Evolutionary conservation across 176 grass and related monocot species (phyloP), one percentile per base, ranked within the genome.

Genomic region (Rhynchospora pubera): DNA sequence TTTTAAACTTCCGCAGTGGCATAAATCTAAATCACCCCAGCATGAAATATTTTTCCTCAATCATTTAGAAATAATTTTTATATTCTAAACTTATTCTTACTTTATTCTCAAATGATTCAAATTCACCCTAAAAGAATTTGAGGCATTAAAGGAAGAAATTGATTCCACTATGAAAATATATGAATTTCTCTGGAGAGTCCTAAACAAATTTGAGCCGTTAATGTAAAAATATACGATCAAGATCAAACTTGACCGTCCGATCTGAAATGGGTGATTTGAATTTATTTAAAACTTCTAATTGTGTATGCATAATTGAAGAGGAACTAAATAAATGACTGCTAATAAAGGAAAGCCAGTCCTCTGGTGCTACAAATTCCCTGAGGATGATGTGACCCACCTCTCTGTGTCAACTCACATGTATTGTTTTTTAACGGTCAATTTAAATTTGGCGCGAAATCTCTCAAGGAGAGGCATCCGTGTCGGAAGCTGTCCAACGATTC

Each of bases 381-480:
- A 19, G 3, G 8, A 74, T 5, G 47, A 10, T n/a, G 18, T 10
- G 30, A 3, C 15, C 51, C 28, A 44, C 2, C 15, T 39, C 30
- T 28, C 79, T 81, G n/a, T 45, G 14, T 60, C 18, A 48, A 62
- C 22, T 62, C 79, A 81, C 57, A 56, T 81, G 79, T 12, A 24
- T 64, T 65, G 55, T 43, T 43, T 52, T 65, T 81, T 14, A 81
- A 81, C 79, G 79, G 79, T 81, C 79, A 50, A 63, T 19, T 43
- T 6, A 2, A 52, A 65, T 47, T 65, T 81, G 79, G 79, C 79
- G 79, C 79, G 43, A 81, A 28, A 28, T 28, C 26, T 28, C 26
- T 28, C 26, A n/a, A n/a, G n/a, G n/a, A n/a, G n/a, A n/a, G n/a
- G n/a, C n/a, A n/a, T n/a, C n/a, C n/a, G n/a, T n/a, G n/a, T n/a